Evolutionary conservation across 352 stramenopile genomes (phyloP).

Genomic region (Phytophthora crassamura): DNA sequence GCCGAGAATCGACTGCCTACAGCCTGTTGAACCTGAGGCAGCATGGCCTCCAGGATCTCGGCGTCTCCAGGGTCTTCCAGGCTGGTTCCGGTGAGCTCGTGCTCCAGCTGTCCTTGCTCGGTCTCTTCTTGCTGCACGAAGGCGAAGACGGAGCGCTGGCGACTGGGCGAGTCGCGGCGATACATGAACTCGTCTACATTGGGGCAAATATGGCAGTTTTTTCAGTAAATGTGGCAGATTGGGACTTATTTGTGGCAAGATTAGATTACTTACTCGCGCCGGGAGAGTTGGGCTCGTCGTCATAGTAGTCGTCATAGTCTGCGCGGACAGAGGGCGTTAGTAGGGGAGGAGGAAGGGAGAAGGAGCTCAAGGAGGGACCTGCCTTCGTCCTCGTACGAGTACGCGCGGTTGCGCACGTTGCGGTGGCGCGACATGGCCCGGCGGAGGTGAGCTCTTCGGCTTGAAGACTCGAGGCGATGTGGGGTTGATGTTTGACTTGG

Average conservation of each 20-base stretch:
- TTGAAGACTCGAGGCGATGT: no score
- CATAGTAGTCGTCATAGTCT: slow-evolving; percentile 83
- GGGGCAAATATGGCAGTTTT: neutral
- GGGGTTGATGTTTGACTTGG: no score
- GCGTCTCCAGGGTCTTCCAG: slow-evolving; percentile 49
- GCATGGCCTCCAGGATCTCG: slow-evolving; percentile 61
- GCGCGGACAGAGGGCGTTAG: neutral
- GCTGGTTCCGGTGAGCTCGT: neutral
- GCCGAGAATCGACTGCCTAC: slow-evolving; percentile 62
- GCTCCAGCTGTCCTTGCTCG: slow-evolving; percentile 7
- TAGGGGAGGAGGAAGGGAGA: neutral
- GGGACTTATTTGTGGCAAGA: slow-evolving; percentile 1
- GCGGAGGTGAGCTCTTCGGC: neutral
- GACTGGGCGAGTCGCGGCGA: slow-evolving; percentile 79
- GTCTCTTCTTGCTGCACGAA: slow-evolving; percentile 69
- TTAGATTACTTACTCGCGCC: slow-evolving; percentile 54
- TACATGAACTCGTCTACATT: slow-evolving; percentile 83
- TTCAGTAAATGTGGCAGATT: slow-evolving; percentile 20
- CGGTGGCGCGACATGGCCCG: slow-evolving; percentile 83
- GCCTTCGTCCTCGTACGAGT: slow-evolving; percentile 90
- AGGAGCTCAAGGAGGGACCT: neutral
- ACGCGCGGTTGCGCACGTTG: slow-evolving; percentile 87
- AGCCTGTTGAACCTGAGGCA: slow-evolving; percentile 64
- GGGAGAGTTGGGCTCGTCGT: slow-evolving; percentile 67
- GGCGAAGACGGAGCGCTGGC: slow-evolving; percentile 78